Evolutionary conservation across 495 filamentous ascomycete genomes (phyloP), one percentile per base, ranked within the genome.

Genomic region (Aspergillus panamensis): DNA sequence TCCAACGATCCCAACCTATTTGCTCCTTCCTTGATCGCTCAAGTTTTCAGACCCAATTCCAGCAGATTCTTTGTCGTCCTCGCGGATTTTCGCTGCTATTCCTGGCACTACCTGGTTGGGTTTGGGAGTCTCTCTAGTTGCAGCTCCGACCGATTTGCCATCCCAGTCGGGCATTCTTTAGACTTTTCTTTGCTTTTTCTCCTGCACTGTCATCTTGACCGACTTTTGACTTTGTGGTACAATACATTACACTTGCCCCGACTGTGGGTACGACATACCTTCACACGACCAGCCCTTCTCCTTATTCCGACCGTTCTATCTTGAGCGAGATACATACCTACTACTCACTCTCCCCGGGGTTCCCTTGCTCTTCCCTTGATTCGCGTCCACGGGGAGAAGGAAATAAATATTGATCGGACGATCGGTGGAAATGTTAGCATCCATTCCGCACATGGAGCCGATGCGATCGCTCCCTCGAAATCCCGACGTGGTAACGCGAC

Each of bases 181-280:
- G 54, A 51, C 48, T 51, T 64, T 57, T 61, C 61, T 60, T 64
- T 64, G 60, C 58, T 59, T 60, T 65, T 62, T 63, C 59, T 60
- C 39, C 63, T 65, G 49, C 62, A 62, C 62, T 56, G 61, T 64
- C 66, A 69, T 65, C 68, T 62, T 73, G 73, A 74, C 73, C 73
- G 71, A 76, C 73, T 71, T 76, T 76, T 76, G 70, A 60, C 53
- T 60, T 63, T 66, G 65, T 71, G 70, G 72, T 72, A 76, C 73
- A 61, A 62, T 66, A 62, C 67, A 69, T 70, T 69, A 59, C 62
- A 60, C 64, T 65, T 57, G 49, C 57, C 61, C 66, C 66, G 69
- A 72, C 69, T 66, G 73, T 65, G 61, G 61, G 71, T 73, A 66
- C 69, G 59, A 70, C 70, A 64, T 70, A 59, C 58, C 56, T 62